Evolutionary conservation across 179 eudicot genomes (phyloP), one percentile per base, ranked within the genome.

Genomic region (Spergularia azorica): DNA sequence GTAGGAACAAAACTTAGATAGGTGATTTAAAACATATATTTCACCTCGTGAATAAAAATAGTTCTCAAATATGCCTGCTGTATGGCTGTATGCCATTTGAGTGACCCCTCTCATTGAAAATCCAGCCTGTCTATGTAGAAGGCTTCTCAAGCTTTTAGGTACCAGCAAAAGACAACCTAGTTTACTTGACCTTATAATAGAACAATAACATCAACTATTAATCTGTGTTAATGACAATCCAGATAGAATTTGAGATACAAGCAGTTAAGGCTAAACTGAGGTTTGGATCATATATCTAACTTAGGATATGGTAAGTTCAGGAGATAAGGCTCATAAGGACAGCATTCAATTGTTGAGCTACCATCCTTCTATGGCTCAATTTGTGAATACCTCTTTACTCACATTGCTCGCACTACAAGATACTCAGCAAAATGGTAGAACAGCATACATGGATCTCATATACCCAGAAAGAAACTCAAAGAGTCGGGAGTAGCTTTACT

Each of bases 221-320:
- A n/a, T 46, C 17, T 8, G 64, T 65, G 15, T 61, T 39, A 32
- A 1, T 63, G 46, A 51, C 63, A 62, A n/a, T 46, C 64, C 36
- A 50, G 63, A 77, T 32, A 61, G 62, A 74, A 38, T 70, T 43
- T 0, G 46, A 13, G 63, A 39, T 62, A 52, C 43, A 62, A 62
- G 4, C 15, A 3, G 46, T 20, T 52, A 39, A 38, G 13, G 54
- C 52, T 51, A 8, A 62, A 9, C 21, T 17, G 52, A 43, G 54
- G 13, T 41, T 65, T 14, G 17, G 68, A 64, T 15, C 50, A 36
- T 15, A 16, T 4, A 38, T 17, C 50, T 50, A 50, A 11, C 54
- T 50, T 7, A 50, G 54, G 12, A 50, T 11, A 50, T 50, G 54
- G 54, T 50, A 8, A 50, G 39, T 36, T 36, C 39, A 50, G 54